phyloP scores from a whole-genome alignment of 2,329 filamentous ascomycete genomes.

The Rhytidhysteron rufulum region DNA sequence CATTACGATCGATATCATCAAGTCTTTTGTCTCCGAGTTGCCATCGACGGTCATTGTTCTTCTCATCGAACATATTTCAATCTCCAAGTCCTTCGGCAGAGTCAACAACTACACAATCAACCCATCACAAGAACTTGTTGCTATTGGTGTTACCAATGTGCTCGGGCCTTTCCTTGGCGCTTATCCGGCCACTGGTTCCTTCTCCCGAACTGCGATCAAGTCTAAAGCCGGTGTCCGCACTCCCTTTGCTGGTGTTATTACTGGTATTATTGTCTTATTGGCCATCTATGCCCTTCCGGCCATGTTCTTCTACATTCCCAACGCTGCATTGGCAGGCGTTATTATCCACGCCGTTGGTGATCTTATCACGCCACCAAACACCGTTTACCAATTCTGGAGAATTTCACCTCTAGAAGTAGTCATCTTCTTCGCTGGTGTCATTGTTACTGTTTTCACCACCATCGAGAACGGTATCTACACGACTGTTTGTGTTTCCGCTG shows the following conservation, averaged over 20 bases:
- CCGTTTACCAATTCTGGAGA: slow-evolving; percentile 91
- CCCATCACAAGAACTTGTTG: slow-evolving; percentile 92
- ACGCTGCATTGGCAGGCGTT: slow-evolving; percentile 74
- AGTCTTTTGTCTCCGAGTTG: slow-evolving; percentile 65
- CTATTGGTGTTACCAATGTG: slow-evolving; percentile 86
- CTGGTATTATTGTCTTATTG: slow-evolving; percentile 77
- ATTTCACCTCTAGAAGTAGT: slow-evolving; percentile 86
- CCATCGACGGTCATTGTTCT: slow-evolving; percentile 88
- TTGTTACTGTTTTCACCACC: slow-evolving; percentile 80
- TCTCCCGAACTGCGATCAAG: slow-evolving; percentile 94
- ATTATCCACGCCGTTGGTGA: slow-evolving; percentile 97
- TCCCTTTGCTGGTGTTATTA: slow-evolving; percentile 86
- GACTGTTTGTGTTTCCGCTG: slow-evolving; percentile 73
- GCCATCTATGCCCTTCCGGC: slow-evolving; percentile 86
- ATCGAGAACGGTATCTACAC: slow-evolving; percentile 94
- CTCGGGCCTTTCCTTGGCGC: slow-evolving; percentile 86
- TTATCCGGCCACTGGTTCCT: slow-evolving; percentile 91
- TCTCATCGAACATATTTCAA: slow-evolving; percentile 94
- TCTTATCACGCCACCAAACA: slow-evolving; percentile 86
- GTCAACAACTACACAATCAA: slow-evolving; percentile 98
- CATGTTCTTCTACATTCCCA: slow-evolving; percentile 93
- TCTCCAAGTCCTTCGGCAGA: slow-evolving; percentile 92
- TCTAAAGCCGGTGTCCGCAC: slow-evolving; percentile 94
- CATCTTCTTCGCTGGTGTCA: slow-evolving; percentile 89
- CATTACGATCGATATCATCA: slow-evolving; percentile 64